phyloP scores from a whole-genome alignment of 345 rosid species.

The Kandelia obovata region DNA sequence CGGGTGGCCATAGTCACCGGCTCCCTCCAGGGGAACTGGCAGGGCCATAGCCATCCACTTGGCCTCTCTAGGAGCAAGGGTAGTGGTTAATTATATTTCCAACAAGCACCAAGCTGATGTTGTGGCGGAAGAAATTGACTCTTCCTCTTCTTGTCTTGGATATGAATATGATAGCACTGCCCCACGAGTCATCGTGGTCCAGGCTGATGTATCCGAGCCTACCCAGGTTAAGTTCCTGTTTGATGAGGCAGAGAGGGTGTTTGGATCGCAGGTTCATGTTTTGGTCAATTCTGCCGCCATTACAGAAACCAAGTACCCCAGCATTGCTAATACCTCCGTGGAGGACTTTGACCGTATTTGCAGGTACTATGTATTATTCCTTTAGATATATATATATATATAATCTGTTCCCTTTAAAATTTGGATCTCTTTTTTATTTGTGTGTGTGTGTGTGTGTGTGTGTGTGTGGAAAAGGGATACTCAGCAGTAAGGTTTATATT shows the following conservation, averaged over 20 bases:
- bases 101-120: slow-evolving; percentile 25
- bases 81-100: slow-evolving; percentile 36
- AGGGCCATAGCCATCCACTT: slow-evolving; percentile 35
- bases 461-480: too few species aligned
- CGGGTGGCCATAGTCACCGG: slow-evolving; percentile 41
- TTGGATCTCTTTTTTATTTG: too few species aligned
- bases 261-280: slow-evolving; percentile 30
- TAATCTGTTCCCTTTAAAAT: neutral
- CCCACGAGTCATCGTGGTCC: slow-evolving; percentile 24
- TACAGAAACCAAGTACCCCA: slow-evolving; percentile 23
- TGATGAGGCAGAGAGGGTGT: slow-evolving; percentile 32
- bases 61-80: slow-evolving; percentile 31
- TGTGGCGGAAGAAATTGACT: slow-evolving; percentile 26
- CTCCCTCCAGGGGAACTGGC: slow-evolving; percentile 40
- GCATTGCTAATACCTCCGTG: slow-evolving; percentile 30
- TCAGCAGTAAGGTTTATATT: too few species aligned
- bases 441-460: too few species aligned
- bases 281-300: slow-evolving; percentile 42
- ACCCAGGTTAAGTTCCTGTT: slow-evolving; percentile 36
- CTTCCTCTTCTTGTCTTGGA: neutral
- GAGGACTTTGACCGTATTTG: slow-evolving; percentile 37
- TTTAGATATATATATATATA: neutral
- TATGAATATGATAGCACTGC: neutral
- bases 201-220: slow-evolving; percentile 33
- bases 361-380: slow-evolving; percentile 14